These are phyloP conservation scores for Colletotrichum sp. DNA, from an alignment of 2,329 filamentous ascomycete genomes.

Conservation along the genomic window DNA sequence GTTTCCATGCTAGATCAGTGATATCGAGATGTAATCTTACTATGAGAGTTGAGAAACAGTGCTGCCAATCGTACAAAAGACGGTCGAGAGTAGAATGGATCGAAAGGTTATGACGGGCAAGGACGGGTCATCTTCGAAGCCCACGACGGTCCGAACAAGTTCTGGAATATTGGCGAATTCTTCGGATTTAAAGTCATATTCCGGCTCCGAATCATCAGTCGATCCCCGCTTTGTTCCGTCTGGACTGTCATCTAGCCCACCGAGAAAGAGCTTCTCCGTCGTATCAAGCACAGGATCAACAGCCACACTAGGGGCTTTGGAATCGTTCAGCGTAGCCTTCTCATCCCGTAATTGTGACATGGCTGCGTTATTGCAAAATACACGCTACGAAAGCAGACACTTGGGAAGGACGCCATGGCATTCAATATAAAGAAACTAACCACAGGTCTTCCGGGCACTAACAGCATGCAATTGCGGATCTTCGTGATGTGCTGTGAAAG, in stretches of 20 bases:
- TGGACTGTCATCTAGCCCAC: neutral
- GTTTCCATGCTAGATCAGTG: neutral
- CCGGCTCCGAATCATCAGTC: neutral
- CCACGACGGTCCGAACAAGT: slow-evolving; percentile 59
- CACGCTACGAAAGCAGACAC: neutral
- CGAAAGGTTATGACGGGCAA: slow-evolving; percentile 64
- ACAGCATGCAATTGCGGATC: slow-evolving; percentile 17
- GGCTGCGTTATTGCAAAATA: neutral
- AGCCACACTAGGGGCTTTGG: neutral
- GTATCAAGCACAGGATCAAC: slow-evolving; percentile 4
- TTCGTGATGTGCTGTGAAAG: neutral
- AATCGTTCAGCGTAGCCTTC: neutral
- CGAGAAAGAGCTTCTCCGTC: neutral
- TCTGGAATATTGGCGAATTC: slow-evolving; percentile 17
- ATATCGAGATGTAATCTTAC: neutral
- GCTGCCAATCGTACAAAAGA: slow-evolving; percentile 9
- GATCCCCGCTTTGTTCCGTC: neutral
- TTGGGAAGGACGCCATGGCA: neutral
- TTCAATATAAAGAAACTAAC: neutral
- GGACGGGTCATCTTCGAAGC: slow-evolving; percentile 59
- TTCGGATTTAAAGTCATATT: slow-evolving; percentile 15
- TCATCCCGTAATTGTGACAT: slow-evolving; percentile 4
- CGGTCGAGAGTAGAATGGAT: slow-evolving; percentile 58
- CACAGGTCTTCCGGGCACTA: neutral
- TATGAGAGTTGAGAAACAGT: slow-evolving; percentile 10